These are phyloP conservation scores for Colletotrichum endophyticum DNA, from an alignment of 2,329 filamentous ascomycete genomes.

Conservation along the genomic window DNA sequence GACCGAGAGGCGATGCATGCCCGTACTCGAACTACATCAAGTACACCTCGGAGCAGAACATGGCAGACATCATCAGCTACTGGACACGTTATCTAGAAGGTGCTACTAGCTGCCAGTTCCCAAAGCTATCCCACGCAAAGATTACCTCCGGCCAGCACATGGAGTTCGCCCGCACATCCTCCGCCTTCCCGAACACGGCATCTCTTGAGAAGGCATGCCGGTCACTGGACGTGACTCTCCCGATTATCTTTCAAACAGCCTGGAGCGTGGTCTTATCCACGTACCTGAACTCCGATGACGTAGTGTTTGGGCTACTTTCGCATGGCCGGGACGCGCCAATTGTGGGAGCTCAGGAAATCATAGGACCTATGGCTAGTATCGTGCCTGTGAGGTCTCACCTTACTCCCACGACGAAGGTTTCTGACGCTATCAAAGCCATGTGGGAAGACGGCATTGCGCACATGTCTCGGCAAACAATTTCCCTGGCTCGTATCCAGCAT, in stretches of 20 bases:
- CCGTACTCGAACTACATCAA: not conserved
- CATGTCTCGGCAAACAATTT: not conserved
- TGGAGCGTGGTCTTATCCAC: constrained; percentile 78
- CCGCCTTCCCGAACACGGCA: not conserved
- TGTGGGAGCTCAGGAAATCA: constrained; percentile 54
- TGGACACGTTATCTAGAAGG: not conserved
- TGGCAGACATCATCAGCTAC: not conserved
- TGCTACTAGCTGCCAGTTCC: not conserved
- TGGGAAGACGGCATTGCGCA: not conserved
- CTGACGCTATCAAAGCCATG: not conserved
- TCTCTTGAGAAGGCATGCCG: not conserved
- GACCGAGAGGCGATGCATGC: not conserved
- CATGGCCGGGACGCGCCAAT: constrained; percentile 58
- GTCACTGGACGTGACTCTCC: constrained; percentile 67
- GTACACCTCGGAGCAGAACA: not conserved
- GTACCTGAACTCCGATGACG: constrained; percentile 75
- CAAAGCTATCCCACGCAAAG: not conserved
- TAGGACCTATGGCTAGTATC: constrained; percentile 65
- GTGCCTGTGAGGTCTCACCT: constrained; percentile 56
- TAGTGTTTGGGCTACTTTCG: constrained; percentile 75
- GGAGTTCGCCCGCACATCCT: not conserved
- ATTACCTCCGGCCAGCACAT: not conserved
- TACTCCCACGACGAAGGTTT: not conserved
- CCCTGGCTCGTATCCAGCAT: not conserved
- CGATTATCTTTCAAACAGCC: constrained; percentile 76